phyloP scores from a whole-genome alignment of 1,139 yeast species.

The Kodamaea plutei region DNA sequence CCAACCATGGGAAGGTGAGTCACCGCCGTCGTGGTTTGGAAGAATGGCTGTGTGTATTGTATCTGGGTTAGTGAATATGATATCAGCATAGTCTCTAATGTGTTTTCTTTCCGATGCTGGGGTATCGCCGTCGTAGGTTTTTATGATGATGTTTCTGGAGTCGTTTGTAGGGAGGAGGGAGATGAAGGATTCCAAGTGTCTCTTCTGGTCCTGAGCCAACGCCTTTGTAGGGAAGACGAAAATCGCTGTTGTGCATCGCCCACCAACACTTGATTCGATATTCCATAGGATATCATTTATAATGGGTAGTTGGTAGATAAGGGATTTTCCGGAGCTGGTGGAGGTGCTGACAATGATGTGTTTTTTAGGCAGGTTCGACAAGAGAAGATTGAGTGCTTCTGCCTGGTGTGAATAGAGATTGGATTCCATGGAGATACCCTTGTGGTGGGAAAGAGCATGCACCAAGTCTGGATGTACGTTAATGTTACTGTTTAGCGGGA shows the following conservation, averaged over 20 bases:
- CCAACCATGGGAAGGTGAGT: slow-evolving; percentile 62
- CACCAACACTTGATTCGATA: no score
- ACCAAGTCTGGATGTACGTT: slow-evolving; percentile 39
- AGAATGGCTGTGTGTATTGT: slow-evolving; percentile 81
- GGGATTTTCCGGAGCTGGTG: slow-evolving; percentile 92
- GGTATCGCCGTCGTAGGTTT: slow-evolving; percentile 94
- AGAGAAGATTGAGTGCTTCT: slow-evolving; percentile 60
- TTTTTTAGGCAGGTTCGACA: slow-evolving; percentile 32
- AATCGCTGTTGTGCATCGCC: slow-evolving; percentile 55
- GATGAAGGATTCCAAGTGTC: slow-evolving; percentile 66
- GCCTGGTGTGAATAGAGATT: slow-evolving; percentile 78
- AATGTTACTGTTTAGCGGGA: no score
- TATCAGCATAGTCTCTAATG: slow-evolving; percentile 62
- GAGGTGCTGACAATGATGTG: slow-evolving; percentile 87
- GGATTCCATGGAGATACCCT: slow-evolving; percentile 40
- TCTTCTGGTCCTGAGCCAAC: slow-evolving; percentile 89
- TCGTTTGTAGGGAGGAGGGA: slow-evolving; percentile 35
- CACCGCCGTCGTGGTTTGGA: slow-evolving; percentile 55
- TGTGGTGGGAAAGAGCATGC: slow-evolving; percentile 47
- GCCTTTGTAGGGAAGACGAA: slow-evolving; percentile 96
- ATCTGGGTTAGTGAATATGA: slow-evolving; percentile 92
- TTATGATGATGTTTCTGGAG: slow-evolving; percentile 44
- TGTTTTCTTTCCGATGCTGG: slow-evolving; percentile 47
- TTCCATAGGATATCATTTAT: slow-evolving; percentile 52
- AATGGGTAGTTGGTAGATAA: slow-evolving; percentile 87